These are phyloP conservation scores for Ilex aquifolium DNA, from an alignment of 257 asterid species.

Conservation along the genomic window DNA sequence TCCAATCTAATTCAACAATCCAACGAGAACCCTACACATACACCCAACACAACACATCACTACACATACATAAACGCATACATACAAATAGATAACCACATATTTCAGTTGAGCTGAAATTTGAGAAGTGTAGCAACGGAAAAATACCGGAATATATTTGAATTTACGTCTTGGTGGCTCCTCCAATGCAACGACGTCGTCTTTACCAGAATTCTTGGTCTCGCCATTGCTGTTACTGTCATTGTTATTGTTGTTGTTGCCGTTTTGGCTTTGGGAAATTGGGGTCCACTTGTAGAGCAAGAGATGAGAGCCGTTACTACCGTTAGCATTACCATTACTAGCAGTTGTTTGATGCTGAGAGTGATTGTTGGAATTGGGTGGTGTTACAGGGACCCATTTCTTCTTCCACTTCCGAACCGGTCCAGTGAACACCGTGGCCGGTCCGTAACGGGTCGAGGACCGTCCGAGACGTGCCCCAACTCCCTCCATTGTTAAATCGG, in stretches of 20 bases:
- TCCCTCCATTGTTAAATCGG: constrained; percentile 61
- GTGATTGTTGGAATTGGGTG: constrained; percentile 21
- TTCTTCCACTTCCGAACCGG: constrained; percentile 90
- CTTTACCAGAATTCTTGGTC: constrained; percentile 26
- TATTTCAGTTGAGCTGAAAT: neutral
- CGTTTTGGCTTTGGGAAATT: constrained; percentile 37
- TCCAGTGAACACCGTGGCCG: constrained; percentile 82
- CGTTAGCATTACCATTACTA: constrained; percentile 36
- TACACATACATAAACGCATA: too few relatives aligned
- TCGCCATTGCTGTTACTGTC: constrained; percentile 32
- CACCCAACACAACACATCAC: too few relatives aligned
- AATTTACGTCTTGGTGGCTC: constrained; percentile 69
- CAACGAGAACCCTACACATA: too few relatives aligned
- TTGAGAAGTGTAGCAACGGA: neutral
- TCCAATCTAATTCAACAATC: neutral
- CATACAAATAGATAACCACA: too few relatives aligned
- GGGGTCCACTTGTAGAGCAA: constrained; percentile 82
- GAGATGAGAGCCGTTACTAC: constrained; percentile 51
- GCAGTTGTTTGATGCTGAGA: constrained; percentile 24
- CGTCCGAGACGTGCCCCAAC: constrained; percentile 90
- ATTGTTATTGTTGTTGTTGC: constrained; percentile 17
- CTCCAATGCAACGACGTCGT: constrained; percentile 38
- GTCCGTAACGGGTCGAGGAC: constrained; percentile 82
- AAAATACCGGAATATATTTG: constrained; percentile 86
- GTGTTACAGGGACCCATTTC: constrained; percentile 50